Evolutionary conservation across 306 rosid genomes (phyloP).

Genomic region (Cucumis melo): DNA sequence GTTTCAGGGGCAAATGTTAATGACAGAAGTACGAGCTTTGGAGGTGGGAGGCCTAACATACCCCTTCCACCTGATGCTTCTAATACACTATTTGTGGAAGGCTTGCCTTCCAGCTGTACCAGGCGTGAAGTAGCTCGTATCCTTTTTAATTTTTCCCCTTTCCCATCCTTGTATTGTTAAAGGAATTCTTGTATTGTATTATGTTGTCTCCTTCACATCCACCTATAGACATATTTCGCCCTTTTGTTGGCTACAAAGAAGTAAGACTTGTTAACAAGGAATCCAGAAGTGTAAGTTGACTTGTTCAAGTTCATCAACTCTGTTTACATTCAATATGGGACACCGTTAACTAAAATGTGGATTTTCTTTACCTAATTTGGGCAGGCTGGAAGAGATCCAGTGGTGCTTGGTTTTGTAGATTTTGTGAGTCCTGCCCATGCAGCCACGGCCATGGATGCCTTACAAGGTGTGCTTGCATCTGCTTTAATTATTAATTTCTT

Average conservation of each 20-base stretch:
- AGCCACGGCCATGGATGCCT: constrained; percentile 93
- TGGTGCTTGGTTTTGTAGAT: constrained; percentile 93
- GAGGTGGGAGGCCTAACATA: constrained; percentile 57
- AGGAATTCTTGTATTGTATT: neutral
- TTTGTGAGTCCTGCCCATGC: constrained; percentile 94
- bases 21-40: constrained; percentile 46
- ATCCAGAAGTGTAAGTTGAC: constrained; percentile 73
- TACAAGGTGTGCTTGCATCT: constrained; percentile 63
- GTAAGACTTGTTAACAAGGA: constrained; percentile 97
- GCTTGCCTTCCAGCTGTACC: constrained; percentile 77
- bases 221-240: constrained; percentile 75
- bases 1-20: constrained; percentile 47
- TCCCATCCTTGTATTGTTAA: neutral
- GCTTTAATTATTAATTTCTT: constrained; percentile 2
- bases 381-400: constrained; percentile 95
- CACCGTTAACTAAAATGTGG: constrained; percentile 7
- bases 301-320: neutral
- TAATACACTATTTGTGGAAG: constrained; percentile 87
- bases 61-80: constrained; percentile 93
- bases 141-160: constrained; percentile 24
- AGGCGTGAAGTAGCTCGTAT: constrained; percentile 99
- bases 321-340: constrained; percentile 7
- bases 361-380: constrained; percentile 22
- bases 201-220: constrained; percentile 27
- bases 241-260: constrained; percentile 98